phyloP scores from a whole-genome alignment of 305 asterid species.

The Fraxinus platypoda region DNA sequence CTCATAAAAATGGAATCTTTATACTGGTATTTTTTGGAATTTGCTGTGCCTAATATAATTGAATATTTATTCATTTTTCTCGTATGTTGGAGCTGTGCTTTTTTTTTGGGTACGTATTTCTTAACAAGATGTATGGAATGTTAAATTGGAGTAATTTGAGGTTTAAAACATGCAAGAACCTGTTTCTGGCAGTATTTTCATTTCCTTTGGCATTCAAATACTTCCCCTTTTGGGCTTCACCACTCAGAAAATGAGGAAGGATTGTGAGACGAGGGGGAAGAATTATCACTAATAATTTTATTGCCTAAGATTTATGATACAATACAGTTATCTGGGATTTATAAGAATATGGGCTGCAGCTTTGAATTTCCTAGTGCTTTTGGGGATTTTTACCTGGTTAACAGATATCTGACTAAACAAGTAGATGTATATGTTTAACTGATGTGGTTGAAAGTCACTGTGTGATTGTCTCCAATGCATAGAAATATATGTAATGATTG shows the following conservation, averaged over 20 bases:
- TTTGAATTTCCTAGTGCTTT: neutral
- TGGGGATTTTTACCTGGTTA: neutral
- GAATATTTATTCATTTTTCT: neutral
- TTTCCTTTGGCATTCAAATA: conserved; percentile 7
- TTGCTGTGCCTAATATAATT: neutral
- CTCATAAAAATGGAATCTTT: neutral
- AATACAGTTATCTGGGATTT: neutral
- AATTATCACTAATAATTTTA: neutral
- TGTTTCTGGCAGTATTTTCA: neutral
- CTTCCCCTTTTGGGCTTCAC: neutral
- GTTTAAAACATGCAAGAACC: conserved; percentile 5
- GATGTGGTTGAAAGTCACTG: neutral
- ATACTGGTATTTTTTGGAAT: neutral
- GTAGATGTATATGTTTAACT: neutral
- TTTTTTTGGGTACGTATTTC: conserved; percentile 1
- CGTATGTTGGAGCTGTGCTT: neutral
- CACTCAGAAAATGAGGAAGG: neutral
- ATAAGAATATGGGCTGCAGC: neutral
- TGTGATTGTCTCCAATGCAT: neutral
- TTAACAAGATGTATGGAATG: neutral
- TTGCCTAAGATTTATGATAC: neutral
- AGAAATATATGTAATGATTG: neutral
- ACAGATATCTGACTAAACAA: neutral
- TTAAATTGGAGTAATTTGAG: neutral
- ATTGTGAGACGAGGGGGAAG: neutral